Conservation (phyloP, 345 rosid species). For the Bretschneidera sinensis region DNA sequence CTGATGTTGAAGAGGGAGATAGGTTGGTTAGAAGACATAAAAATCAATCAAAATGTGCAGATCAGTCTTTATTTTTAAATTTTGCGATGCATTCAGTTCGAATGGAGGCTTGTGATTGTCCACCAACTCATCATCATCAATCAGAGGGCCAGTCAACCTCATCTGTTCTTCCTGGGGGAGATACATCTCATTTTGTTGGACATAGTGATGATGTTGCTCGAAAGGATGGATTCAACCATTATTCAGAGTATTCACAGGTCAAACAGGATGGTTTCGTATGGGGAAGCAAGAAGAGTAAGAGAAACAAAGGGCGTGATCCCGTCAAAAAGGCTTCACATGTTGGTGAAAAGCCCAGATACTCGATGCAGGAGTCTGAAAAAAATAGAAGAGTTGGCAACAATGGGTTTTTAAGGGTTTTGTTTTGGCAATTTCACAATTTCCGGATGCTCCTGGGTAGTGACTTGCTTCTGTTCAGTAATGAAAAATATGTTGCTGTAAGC, state of each 20-base stretch:
- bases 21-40: conserved; percentile 69
- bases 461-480: conserved; percentile 90
- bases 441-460: conserved; percentile 96
- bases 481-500: conserved; percentile 89
- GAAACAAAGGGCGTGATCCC: conserved; percentile 49
- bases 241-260: conserved; percentile 43
- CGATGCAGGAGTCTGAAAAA: conserved; percentile 78
- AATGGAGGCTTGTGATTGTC: conserved; percentile 98
- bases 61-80: conserved; percentile 77
- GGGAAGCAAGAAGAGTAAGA: conserved; percentile 49
- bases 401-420: conserved; percentile 74
- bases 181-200: conserved; percentile 37
- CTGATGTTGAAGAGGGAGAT: conserved; percentile 93
- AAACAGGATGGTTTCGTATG: conserved; percentile 52
- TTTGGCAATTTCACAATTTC: conserved; percentile 98
- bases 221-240: conserved; percentile 33
- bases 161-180: conserved; percentile 55
- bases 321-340: conserved; percentile 53
- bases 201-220: conserved; percentile 34
- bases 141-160: conserved; percentile 47
- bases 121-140: conserved; percentile 52
- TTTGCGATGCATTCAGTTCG: conserved; percentile 99
- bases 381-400: conserved; percentile 62
- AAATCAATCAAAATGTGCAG: conserved; percentile 77
- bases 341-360: conserved; percentile 67